phyloP scores from a whole-genome alignment of 306 rosid species.

The Medicago arabica region DNA sequence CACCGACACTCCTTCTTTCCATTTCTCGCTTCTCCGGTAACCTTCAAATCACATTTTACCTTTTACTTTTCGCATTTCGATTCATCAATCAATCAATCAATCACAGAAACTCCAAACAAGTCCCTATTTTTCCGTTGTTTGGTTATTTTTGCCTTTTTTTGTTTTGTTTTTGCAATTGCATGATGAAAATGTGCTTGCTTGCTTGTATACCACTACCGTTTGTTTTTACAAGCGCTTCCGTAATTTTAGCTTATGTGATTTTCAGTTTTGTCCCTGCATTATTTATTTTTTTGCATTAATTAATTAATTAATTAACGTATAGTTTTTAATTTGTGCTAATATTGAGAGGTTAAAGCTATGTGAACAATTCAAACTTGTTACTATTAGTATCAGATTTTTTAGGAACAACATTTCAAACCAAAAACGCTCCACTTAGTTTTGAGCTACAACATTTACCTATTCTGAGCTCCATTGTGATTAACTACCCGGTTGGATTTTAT shows the following conservation, averaged over 20 bases:
- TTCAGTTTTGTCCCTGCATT: slow-evolving; percentile 47
- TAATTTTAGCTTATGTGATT: slow-evolving; percentile 39
- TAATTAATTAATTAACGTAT: slow-evolving; percentile 4
- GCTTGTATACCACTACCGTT: slow-evolving; percentile 70
- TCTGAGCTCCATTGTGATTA: background rate
- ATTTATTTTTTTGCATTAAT: slow-evolving; percentile 41
- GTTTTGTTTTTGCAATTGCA: slow-evolving; percentile 26
- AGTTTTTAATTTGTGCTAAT: background rate
- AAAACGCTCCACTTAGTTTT: background rate
- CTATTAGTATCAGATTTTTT: background rate
- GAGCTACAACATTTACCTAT: too few species aligned
- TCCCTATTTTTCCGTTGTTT: slow-evolving; percentile 33
- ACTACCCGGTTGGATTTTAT: slow-evolving; percentile 14
- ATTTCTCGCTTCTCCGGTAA: slow-evolving; percentile 46
- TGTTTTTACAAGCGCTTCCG: slow-evolving; percentile 37
- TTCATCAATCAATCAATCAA: background rate
- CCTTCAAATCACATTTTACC: too few species aligned
- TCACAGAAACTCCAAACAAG: slow-evolving; percentile 41
- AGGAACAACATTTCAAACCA: slow-evolving; percentile 11
- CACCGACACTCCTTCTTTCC: slow-evolving; percentile 78
- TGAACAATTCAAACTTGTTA: background rate
- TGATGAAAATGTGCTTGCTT: slow-evolving; percentile 39
- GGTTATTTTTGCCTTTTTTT: slow-evolving; percentile 43
- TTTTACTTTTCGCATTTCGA: slow-evolving; percentile 15
- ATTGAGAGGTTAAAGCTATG: background rate